Percentiles rank a stretch among this genome's conserved stretches.
phyloP scores from a whole-genome alignment of 768 basidiomycete species.

The Myochromella boudieri region DNA sequence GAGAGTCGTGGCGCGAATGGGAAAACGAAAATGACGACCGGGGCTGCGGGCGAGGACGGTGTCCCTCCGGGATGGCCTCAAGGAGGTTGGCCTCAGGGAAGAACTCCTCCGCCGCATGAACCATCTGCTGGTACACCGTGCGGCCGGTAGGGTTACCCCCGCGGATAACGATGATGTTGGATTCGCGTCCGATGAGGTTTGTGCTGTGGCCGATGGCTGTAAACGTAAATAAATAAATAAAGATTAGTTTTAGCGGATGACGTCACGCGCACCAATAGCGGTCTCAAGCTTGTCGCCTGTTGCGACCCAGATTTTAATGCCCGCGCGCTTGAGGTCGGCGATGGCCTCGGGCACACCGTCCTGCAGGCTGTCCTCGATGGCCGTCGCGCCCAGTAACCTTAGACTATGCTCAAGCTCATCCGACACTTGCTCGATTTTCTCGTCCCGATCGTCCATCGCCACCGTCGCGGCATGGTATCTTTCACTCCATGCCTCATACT shows the following conservation, averaged over 20 bases:
- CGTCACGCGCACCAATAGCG: constrained; percentile 67
- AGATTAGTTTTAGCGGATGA: background rate
- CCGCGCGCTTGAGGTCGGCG: constrained; percentile 90
- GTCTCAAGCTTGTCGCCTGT: constrained; percentile 99
- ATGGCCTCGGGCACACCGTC: constrained; percentile 98
- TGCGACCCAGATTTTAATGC: constrained; percentile 98
- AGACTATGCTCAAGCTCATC: constrained; percentile 82
- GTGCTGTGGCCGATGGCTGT: constrained; percentile 96
- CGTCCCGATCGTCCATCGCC: constrained; percentile 78
- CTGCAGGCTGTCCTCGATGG: constrained; percentile 95
- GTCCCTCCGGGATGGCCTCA: no score
- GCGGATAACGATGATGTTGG: constrained; percentile 92
- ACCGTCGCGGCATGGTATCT: constrained; percentile 81
- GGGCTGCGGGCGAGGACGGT: no score
- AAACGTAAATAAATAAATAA: background rate
- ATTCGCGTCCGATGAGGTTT: constrained; percentile 84
- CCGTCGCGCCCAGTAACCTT: constrained; percentile 87
- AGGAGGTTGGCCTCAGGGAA: constrained; percentile 64
- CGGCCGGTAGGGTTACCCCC: constrained; percentile 63
- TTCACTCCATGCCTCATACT: constrained; percentile 78
- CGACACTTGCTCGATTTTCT: constrained; percentile 72
- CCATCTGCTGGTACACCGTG: constrained; percentile 80
- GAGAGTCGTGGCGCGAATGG: no score
- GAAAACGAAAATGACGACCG: no score
- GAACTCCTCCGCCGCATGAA: constrained; percentile 79